Percentiles rank a stretch among this genome's conserved stretches.
These are phyloP conservation scores for Sporothrix brasiliensis DNA, from an alignment of 2,329 filamentous ascomycete species.

Conservation along the genomic window DNA sequence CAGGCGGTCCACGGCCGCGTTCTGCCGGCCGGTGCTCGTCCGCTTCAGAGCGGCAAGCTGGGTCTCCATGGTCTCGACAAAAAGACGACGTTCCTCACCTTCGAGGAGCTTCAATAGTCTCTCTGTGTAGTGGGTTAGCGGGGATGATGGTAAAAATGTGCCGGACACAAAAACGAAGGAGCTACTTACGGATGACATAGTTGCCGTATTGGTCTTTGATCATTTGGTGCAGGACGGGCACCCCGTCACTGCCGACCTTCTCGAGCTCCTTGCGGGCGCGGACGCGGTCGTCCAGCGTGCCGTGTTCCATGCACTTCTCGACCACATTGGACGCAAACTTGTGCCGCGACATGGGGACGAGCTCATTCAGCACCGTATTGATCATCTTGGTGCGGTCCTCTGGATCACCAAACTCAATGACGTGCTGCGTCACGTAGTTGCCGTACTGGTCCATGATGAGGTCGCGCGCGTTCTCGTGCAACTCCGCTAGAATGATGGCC, in stretches of 20 bases:
- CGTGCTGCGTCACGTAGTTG: slow-evolving; percentile 94
- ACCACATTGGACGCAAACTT: slow-evolving; percentile 98
- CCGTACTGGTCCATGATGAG: slow-evolving; percentile 88
- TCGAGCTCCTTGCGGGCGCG: slow-evolving; percentile 68
- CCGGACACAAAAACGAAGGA: background rate
- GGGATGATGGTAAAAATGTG: background rate
- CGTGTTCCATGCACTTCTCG: slow-evolving; percentile 82
- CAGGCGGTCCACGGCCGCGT: slow-evolving; percentile 64
- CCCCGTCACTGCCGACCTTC: slow-evolving; percentile 63
- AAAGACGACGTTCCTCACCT: slow-evolving; percentile 59
- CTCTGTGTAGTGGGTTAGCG: slow-evolving; percentile 56
- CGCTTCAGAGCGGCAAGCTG: slow-evolving; percentile 66
- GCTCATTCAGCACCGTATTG: slow-evolving; percentile 68
- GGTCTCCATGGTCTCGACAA: slow-evolving; percentile 66
- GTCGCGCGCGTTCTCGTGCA: slow-evolving; percentile 70
- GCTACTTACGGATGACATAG: slow-evolving; percentile 89
- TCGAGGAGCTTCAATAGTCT: slow-evolving; percentile 71
- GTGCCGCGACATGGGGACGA: slow-evolving; percentile 82
- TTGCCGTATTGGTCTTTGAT: slow-evolving; percentile 94
- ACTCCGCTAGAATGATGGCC: slow-evolving; percentile 72
- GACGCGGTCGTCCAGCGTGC: slow-evolving; percentile 68
- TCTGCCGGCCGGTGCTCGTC: slow-evolving; percentile 67
- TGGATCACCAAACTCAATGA: slow-evolving; percentile 75
- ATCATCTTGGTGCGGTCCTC: slow-evolving; percentile 76
- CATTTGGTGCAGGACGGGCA: slow-evolving; percentile 70